Conservation (phyloP, 192 early-diverging fungal species). For the Paraglomus brasilianum region DNA sequence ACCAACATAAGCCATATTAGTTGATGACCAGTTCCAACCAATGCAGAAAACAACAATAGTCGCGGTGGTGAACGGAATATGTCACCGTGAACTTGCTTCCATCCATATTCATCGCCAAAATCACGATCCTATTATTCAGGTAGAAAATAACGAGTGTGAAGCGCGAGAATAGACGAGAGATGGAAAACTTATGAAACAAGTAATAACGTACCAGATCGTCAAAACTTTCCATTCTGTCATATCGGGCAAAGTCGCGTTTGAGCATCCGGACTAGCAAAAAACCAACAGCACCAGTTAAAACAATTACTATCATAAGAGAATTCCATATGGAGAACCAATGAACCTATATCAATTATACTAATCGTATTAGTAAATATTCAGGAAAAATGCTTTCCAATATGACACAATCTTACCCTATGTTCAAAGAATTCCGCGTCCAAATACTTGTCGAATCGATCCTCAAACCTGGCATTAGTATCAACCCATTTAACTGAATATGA, state of each 20-base stretch:
- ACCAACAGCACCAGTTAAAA: constrained; percentile 73
- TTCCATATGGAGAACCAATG: constrained; percentile 85
- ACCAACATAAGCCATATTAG: constrained; percentile 48
- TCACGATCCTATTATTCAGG: constrained; percentile 53
- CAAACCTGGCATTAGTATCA: constrained; percentile 51
- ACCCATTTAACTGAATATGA: constrained; percentile 73
- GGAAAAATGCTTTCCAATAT: not conserved
- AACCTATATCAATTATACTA: constrained; percentile 44
- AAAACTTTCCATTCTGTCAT: constrained; percentile 66
- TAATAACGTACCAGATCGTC: constrained; percentile 59
- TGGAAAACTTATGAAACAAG: not conserved
- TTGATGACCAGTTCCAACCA: constrained; percentile 70
- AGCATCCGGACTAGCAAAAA: constrained; percentile 73
- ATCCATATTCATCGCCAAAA: constrained; percentile 82
- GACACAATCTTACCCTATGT: constrained; percentile 57
- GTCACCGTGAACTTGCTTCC: constrained; percentile 87
- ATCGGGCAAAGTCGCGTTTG: constrained; percentile 71
- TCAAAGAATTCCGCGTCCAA: constrained; percentile 77
- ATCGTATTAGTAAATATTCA: not conserved
- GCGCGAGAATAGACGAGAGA: not conserved
- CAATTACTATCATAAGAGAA: constrained; percentile 79
- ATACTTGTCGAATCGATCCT: constrained; percentile 61
- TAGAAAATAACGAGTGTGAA: not conserved
- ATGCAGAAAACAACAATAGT: constrained; percentile 62
- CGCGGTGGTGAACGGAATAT: constrained; percentile 74